Evolutionary conservation across 2,329 filamentous ascomycete species (phyloP), one percentile per base, ranked within the genome.

Genomic region (Hymenoscyphus salicellus): DNA sequence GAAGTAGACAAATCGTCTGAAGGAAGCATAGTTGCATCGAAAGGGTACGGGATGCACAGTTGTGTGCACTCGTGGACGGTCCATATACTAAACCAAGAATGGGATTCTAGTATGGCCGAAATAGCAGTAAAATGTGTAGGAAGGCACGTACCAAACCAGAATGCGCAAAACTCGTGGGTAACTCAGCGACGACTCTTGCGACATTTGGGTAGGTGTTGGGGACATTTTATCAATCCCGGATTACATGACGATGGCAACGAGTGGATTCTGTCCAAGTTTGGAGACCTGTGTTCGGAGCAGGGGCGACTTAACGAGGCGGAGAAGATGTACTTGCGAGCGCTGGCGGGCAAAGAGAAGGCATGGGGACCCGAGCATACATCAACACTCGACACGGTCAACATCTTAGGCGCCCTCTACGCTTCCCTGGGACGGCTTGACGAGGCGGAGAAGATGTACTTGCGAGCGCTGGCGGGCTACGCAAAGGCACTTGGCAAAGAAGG

Each of bases 1-100:
- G 65, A 66, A 32, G 43, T 59, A 60, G 71, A 60, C 55, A 58
- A 17, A 20, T 66, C 75, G 17, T 66, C 74, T 17, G 41, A 59
- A 32, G 30, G 55, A 30, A 57, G 57, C 43, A 32, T 7, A 2
- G 30, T 64, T 33, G 36, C 67, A 52, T 46, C 60, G 60, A 3
- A 11, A 65, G 60, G 65, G 58, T 65, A 67, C 60, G 63, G 60
- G 17, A 64, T 66, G 17, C 59, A 66, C 60, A 38, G 62, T 26
- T 64, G 62, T 36, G 62, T 66, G 58, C 62, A 66, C 30, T 66
- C 60, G 14, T 66, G 58, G 65, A 55, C 43, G 36, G 57, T 62
- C n/a, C 10, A 64, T 26, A 33, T 60, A 56, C 56, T 66, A 1
- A 66, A 66, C 32, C 38, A 49, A 57, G 30, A 32, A 33, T 66